Base-by-base conservation (phyloP, 2,329 filamentous ascomycete species). In the Alternaria sp. region DNA sequence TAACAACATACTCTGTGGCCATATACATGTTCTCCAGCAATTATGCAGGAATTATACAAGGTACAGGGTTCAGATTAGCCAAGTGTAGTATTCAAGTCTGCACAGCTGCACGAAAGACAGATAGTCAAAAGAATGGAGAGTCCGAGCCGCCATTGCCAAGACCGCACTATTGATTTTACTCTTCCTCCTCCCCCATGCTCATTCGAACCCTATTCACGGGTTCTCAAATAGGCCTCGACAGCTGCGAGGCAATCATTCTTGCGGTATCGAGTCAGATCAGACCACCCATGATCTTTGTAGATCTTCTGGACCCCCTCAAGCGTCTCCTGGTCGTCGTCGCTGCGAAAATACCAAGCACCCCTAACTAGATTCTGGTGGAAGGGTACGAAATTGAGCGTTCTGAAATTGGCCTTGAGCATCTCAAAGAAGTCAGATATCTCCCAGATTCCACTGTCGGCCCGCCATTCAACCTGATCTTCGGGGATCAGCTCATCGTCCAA, bases 351-450 rank as follows among this genome's bases (percentile, higher is more conserved):
- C 36, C 36, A 38, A 38, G 36, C 36, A 18, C 16, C 36, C 36
- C 2, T 4, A 9, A 38, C 36, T 7, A 7, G 7, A 10, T 38
- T 16, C 6, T 16, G n/a, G 16, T 7, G 16, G 12, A 40, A 18
- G 16, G 65, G 62, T 14, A 65, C 55, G 45, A 67, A 65, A 20
- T 64, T 52, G 5, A 63, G 54, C 43, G 27, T 50, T 28, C 38
- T 27, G 44, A 64, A 66, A 30, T 59, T 38, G 30, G 36, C 49
- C 41, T 64, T 62, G 40, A 65, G 43, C 50, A 57, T 58, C 34
- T 64, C 56, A 36, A 67, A 69, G 36, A 67, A 69, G 38, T 59
- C 56, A 3, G 16, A 5, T 16, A 68, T 65, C 7, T 53, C n/a
- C 64, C 62, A 68, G 5, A 59, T 40, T 2, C 36, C 32, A 16